These are phyloP conservation scores for Penicillium ochrochloron DNA, from an alignment of 495 filamentous ascomycete species.

Conservation along the genomic window DNA sequence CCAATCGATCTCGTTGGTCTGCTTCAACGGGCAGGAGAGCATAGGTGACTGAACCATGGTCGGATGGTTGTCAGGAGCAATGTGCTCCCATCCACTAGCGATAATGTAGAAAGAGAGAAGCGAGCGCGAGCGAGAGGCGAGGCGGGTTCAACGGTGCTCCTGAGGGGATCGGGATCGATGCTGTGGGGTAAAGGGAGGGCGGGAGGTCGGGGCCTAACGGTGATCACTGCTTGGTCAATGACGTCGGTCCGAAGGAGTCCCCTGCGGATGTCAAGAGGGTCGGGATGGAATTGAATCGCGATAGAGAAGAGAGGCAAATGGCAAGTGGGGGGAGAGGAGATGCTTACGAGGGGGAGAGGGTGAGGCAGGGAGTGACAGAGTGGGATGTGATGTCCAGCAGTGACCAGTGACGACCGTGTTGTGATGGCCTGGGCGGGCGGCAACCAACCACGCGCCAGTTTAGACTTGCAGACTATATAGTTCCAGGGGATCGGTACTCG, in stretches of 20 bases:
- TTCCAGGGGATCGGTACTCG: not conserved
- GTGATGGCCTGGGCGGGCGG: constrained; percentile 23
- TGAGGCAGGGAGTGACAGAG: constrained; percentile 19
- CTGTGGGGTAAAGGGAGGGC: constrained; percentile 33
- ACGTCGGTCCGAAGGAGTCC: constrained; percentile 21
- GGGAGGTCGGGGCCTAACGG: constrained; percentile 31
- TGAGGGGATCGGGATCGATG: constrained; percentile 28
- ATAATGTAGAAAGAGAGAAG: constrained; percentile 15
- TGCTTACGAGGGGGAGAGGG: constrained; percentile 1
- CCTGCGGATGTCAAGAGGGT: not conserved
- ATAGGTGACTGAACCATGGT: constrained; percentile 84
- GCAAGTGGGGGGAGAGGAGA: constrained; percentile 8
- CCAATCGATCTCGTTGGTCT: constrained; percentile 99
- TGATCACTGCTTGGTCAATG: constrained; percentile 28
- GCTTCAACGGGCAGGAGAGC: constrained; percentile 92
- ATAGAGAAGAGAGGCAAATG: constrained; percentile 17
- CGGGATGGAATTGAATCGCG: constrained; percentile 11
- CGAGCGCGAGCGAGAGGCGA: constrained; percentile 2
- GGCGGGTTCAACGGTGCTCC: constrained; percentile 14
- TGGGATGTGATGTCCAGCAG: constrained; percentile 31
- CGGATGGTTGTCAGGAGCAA: constrained; percentile 40
- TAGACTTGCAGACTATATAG: not conserved
- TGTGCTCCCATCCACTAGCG: constrained; percentile 45
- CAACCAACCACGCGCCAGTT: constrained; percentile 15
- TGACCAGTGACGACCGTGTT: constrained; percentile 11